A percentile compares a stretch with the other conserved stretches of the same genome.
These are phyloP conservation scores for Salisapilia sapeloensis DNA, from an alignment of 352 stramenopile species.

Conservation along the genomic window DNA sequence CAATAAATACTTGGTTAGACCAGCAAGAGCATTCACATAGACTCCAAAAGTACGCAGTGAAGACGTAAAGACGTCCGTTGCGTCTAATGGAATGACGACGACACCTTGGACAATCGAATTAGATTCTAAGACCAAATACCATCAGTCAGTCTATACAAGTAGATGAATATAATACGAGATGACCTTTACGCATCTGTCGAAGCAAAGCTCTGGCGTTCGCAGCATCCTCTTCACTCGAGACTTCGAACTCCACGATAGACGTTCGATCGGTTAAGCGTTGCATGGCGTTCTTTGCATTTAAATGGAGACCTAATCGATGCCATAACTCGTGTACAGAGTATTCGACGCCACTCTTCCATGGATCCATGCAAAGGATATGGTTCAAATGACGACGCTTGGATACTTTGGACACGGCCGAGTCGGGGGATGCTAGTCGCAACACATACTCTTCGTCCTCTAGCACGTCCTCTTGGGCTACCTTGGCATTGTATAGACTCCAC, in stretches of 20 bases:
- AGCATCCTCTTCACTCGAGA: constrained; percentile 1
- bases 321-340: constrained; percentile 6
- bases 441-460: constrained; percentile 12
- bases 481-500: constrained; percentile 10
- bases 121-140: no score
- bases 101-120: no score
- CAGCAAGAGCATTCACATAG: no score
- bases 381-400: constrained; percentile 24
- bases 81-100: no score
- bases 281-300: neutral
- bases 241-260: constrained; percentile 8
- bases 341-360: constrained; percentile 7
- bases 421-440: constrained; percentile 19
- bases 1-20: no score
- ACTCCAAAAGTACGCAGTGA: no score
- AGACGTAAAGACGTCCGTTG: no score
- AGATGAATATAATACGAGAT: no score
- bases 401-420: constrained; percentile 20
- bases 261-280: constrained; percentile 1
- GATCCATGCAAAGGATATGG: constrained; percentile 16
- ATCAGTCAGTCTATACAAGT: no score
- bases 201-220: no score
- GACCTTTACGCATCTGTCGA: no score
- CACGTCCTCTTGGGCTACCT: neutral
- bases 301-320: neutral